Evolutionary conservation across 106 monocot genomes (phyloP), one percentile per base, ranked within the genome.

Genomic region (Gastrodia elata): DNA sequence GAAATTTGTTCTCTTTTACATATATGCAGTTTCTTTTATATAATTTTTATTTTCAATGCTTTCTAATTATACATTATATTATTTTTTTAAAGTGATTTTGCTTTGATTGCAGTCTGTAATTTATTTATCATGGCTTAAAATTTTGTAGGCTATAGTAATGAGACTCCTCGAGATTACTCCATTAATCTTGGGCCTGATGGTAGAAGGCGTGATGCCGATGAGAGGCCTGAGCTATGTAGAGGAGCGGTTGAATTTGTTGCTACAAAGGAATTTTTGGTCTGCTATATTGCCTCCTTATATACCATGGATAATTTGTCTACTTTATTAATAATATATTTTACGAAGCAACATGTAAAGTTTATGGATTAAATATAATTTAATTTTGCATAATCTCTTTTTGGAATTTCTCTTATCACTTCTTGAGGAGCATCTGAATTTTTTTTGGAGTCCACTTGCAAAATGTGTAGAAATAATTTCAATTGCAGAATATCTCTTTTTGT

Each of bases 231-330:
- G 68, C 59, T 99, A 38, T 99, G 91, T 72, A 89, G 93, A 87
- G 98, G 98, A 77, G 84, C 93, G 20, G 93, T 99, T 78, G 98
- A 99, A 82, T 99, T 99, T 91, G 87, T 99, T 76, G 98, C 98
- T 68, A 91, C 93, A 10, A 99, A 93, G 75, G 98, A 99, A 83
- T 99, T 82, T 71, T 88, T 99, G 98, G 97, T 98, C n/a, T 69
- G 84, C 78, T 38, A 30, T 56, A 59, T 61, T 32, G 14, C 11
- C 11, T 30, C 13, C 61, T 61, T 61, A 28, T 6, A 13, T 61
- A 61, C 8, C 32, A 3, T 22, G n/a, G 22, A 52, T 4, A n/a
- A 52, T 52, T 52, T 52, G 30, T 32, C 61, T 32, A 32, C 27
- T 32, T 32, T 13, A 20, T 61, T 61, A 30, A 14, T 61, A 9